These are phyloP conservation scores for Acanthamoeba culbertsoni DNA, from an alignment of 208 protist genomes.

Conservation along the genomic window DNA sequence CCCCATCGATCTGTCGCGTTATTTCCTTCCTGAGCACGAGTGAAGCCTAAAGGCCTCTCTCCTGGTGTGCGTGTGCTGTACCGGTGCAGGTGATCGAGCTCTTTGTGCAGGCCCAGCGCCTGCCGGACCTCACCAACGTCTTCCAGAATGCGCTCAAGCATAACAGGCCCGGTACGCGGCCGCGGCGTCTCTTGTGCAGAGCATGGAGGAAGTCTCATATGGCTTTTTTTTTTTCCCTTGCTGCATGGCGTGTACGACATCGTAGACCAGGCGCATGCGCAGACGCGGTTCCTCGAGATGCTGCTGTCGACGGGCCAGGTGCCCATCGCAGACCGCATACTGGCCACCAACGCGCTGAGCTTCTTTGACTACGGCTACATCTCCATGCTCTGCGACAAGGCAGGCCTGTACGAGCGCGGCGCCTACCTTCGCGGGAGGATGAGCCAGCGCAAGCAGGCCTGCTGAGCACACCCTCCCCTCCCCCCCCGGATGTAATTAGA, in stretches of 20 bases:
- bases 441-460: constrained; percentile 1
- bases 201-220: not conserved
- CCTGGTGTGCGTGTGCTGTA: not conserved
- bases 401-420: not conserved
- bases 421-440: not conserved
- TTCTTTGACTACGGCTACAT: constrained; percentile 13
- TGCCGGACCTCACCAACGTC: not conserved
- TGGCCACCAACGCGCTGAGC: not conserved
- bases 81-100: not conserved
- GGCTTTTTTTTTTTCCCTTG: not conserved
- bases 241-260: too few relatives aligned
- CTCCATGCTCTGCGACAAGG: constrained; percentile 45
- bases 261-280: not conserved
- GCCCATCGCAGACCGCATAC: constrained; percentile 15
- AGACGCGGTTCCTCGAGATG: constrained; percentile 41
- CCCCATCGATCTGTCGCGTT: too few relatives aligned
- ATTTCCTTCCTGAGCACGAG: too few relatives aligned
- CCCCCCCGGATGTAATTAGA: too few relatives aligned
- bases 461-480: too few relatives aligned
- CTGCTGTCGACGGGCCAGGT: constrained; percentile 16
- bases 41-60: too few relatives aligned
- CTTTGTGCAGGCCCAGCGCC: constrained; percentile 15
- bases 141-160: constrained; percentile 33
- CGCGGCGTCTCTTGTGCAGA: not conserved
- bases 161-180: not conserved